A percentile compares a stretch with the other conserved stretches of the same genome.
phyloP scores from a whole-genome alignment of 257 asterid genomes.

The Nemophila menziesii region DNA sequence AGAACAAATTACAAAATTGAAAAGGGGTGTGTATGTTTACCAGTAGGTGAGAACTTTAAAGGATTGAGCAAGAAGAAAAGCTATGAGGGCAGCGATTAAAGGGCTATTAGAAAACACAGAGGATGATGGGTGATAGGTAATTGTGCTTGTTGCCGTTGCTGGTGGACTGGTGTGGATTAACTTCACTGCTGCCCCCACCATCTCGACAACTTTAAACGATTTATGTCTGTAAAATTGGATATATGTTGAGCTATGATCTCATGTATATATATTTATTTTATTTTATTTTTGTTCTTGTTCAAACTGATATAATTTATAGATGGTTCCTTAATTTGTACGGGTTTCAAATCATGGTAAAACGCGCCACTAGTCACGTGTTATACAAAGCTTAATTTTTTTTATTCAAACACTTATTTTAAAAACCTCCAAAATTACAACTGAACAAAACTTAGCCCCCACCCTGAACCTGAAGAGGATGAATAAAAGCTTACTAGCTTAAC shows the following conservation, averaged over 20 bases:
- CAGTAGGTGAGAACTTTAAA: constrained; percentile 53
- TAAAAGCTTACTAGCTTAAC: too few species aligned
- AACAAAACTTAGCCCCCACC: too few species aligned
- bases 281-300: not conserved
- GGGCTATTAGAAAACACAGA: constrained; percentile 54
- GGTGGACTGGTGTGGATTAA: constrained; percentile 16
- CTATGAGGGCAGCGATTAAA: constrained; percentile 56
- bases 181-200: constrained; percentile 16
- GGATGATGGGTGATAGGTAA: constrained; percentile 20
- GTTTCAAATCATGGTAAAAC: too few species aligned
- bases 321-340: too few species aligned
- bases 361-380: too few species aligned
- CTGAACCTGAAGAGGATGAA: too few species aligned
- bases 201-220: constrained; percentile 2
- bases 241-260: not conserved
- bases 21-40: constrained; percentile 37
- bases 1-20: constrained; percentile 8
- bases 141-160: constrained; percentile 13
- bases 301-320: too few species aligned
- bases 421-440: too few species aligned
- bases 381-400: too few species aligned
- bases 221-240: too few species aligned
- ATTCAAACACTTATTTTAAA: too few species aligned
- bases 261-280: not conserved
- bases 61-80: constrained; percentile 69